Conservation (phyloP, 371 early-diverging fungal species). For the Lichtheimia hyalospora region DNA sequence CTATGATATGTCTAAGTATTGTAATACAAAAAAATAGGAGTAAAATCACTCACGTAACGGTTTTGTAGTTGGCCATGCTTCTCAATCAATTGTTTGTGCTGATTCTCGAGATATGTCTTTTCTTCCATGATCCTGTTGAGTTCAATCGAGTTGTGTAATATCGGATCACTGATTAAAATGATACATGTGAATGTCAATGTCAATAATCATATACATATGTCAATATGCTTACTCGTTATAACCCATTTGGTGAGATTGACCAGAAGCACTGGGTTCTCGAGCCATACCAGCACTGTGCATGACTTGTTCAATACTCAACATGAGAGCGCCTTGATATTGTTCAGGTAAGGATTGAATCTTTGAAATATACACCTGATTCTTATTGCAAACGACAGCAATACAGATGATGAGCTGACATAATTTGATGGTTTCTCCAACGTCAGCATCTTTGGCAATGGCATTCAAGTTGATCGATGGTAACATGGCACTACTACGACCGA, state of each 20-base stretch:
- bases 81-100: constrained; percentile 54
- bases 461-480: constrained; percentile 72
- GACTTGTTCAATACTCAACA: constrained; percentile 83
- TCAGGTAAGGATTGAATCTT: constrained; percentile 77
- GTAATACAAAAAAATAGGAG: background rate
- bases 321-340: constrained; percentile 76
- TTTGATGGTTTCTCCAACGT: constrained; percentile 70
- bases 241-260: background rate
- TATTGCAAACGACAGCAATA: constrained; percentile 80
- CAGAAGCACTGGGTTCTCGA: background rate
- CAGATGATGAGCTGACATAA: constrained; percentile 80
- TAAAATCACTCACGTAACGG: constrained; percentile 55
- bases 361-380: constrained; percentile 76
- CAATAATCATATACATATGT: too few relatives aligned
- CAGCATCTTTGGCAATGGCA: constrained; percentile 79
- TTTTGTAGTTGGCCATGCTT: constrained; percentile 56
- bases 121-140: constrained; percentile 34
- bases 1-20: constrained; percentile 27
- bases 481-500: constrained; percentile 49
- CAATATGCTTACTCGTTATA: background rate
- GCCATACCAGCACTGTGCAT: background rate
- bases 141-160: constrained; percentile 14
- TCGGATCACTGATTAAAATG: constrained; percentile 3
- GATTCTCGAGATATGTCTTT: constrained; percentile 61
- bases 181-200: too few relatives aligned